Conservation (phyloP, 106 monocot genomes). For the Dendrobium chrysotoxum region DNA sequence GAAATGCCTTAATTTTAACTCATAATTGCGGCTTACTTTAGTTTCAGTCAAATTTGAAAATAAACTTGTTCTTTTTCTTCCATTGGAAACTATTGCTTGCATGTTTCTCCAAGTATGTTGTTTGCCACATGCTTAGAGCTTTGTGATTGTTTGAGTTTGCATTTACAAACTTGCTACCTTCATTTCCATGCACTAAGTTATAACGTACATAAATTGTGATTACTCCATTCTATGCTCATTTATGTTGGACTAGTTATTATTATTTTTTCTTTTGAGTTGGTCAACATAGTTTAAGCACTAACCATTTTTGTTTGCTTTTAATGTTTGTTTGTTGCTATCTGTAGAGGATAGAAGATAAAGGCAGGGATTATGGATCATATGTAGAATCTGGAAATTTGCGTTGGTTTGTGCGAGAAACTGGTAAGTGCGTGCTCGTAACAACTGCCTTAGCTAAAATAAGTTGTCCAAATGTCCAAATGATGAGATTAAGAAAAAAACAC, state of each 20-base stretch:
- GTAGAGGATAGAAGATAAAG: constrained; percentile 95
- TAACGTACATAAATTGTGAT: too few species aligned
- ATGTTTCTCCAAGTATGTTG: not conserved
- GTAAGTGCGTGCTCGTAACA: constrained; percentile 22
- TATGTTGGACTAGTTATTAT: not conserved
- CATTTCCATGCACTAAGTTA: too few species aligned
- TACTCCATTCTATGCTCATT: not conserved
- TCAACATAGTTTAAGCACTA: not conserved
- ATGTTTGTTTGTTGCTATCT: not conserved
- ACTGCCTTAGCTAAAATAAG: not conserved
- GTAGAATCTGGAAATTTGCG: constrained; percentile 76
- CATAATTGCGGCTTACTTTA: not conserved
- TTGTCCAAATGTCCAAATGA: not conserved
- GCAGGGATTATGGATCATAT: constrained; percentile 87
- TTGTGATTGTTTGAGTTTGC: not conserved
- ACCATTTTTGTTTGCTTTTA: not conserved
- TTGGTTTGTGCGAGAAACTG: constrained; percentile 99
- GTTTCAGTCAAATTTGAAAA: not conserved
- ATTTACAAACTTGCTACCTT: too few species aligned
- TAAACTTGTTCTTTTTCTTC: not conserved
- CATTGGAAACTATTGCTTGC: not conserved
- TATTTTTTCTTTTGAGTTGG: not conserved
- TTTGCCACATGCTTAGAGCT: not conserved
- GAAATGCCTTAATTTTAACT: not conserved
- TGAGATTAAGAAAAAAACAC: not conserved